A percentile compares a stretch with the other conserved stretches of the same genome.
phyloP scores from a whole-genome alignment of 2,329 filamentous ascomycete species.

The Penicillium verrucosum region DNA sequence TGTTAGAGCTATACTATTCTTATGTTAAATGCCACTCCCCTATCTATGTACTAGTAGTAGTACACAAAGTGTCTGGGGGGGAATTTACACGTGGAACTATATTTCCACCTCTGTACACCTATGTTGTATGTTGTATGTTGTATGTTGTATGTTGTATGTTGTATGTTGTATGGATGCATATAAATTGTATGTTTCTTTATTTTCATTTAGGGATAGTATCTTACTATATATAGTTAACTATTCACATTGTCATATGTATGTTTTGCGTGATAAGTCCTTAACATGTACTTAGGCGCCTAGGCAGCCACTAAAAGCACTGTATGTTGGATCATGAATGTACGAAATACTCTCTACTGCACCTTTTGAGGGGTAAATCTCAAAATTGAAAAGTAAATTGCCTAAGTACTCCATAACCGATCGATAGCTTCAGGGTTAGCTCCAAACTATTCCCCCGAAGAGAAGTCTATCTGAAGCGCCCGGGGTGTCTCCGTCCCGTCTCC shows the following conservation, averaged over 20 bases:
- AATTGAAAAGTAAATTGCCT: background rate
- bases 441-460: background rate
- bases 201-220: background rate
- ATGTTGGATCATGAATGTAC: background rate
- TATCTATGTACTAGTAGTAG: too few species aligned
- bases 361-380: conserved; percentile 2
- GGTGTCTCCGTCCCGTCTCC: conserved; percentile 5
- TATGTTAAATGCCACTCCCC: background rate
- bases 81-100: background rate
- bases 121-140: too few species aligned
- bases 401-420: too few species aligned
- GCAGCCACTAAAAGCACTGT: too few species aligned
- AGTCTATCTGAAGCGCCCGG: background rate
- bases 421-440: conserved; percentile 6
- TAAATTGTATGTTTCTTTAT: background rate
- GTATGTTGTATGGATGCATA: too few species aligned
- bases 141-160: too few species aligned
- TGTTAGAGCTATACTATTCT: background rate
- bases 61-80: background rate
- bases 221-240: background rate
- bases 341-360: background rate
- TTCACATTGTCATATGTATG: background rate
- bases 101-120: background rate
- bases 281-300: background rate
- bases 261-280: background rate